These are phyloP conservation scores for Waltiozyma sp. DNA, from an alignment of 1,139 yeast genomes.

Conservation along the genomic window DNA sequence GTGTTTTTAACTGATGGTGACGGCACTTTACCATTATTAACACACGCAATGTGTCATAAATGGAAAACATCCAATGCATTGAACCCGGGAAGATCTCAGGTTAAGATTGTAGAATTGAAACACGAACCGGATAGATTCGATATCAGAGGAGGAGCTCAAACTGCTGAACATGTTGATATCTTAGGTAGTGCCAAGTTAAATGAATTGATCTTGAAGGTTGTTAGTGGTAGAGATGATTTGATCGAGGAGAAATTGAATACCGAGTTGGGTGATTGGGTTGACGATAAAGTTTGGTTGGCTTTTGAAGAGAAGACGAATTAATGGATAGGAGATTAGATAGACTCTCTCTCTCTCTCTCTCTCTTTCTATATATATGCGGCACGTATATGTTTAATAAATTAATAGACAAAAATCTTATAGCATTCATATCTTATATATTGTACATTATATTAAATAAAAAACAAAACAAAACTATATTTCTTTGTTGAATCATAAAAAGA, in stretches of 20 bases:
- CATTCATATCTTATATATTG: too few relatives aligned
- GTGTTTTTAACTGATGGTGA: constrained; percentile 77
- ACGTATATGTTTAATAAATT: too few relatives aligned
- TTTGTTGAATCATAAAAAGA: too few relatives aligned
- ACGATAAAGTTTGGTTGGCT: constrained; percentile 23
- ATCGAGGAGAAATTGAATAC: constrained; percentile 55
- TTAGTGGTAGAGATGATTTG: constrained; percentile 62
- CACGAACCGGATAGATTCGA: constrained; percentile 93
- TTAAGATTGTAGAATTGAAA: constrained; percentile 77
- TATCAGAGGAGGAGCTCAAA: constrained; percentile 92
- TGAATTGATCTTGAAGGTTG: constrained; percentile 72
- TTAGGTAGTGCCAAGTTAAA: constrained; percentile 88
- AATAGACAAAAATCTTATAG: too few relatives aligned
- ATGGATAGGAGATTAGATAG: too few relatives aligned
- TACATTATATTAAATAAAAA: too few relatives aligned
- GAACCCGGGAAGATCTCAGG: constrained; percentile 69
- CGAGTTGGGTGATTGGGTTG: constrained; percentile 40
- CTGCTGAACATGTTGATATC: constrained; percentile 96
- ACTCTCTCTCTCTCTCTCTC: too few relatives aligned
- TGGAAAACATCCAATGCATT: constrained; percentile 65
- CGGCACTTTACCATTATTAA: constrained; percentile 81
- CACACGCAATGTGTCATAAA: constrained; percentile 73
- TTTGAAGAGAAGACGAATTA: constrained; percentile 6
- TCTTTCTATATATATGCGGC: too few relatives aligned
- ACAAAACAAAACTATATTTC: too few relatives aligned